Evolutionary conservation across 768 basidiomycete genomes (phyloP), one percentile per base, ranked within the genome.

Genomic region (Podaxis sp.): DNA sequence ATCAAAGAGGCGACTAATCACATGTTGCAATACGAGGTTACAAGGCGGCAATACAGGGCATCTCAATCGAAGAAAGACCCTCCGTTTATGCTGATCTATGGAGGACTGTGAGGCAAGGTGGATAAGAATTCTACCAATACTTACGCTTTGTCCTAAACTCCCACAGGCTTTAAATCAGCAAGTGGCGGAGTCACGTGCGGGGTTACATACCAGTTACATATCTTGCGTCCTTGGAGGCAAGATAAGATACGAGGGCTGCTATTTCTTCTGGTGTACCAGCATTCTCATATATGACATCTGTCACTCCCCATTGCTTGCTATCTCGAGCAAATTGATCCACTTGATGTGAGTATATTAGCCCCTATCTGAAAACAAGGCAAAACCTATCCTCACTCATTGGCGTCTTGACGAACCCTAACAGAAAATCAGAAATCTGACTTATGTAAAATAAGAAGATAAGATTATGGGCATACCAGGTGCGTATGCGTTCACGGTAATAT

Each of bases 401-500:
- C 0, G 68, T 68, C 2, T 76, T 74, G 52, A 60, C 40, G 20
- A 60, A 44, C 4, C 59, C 59, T 54, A 44, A 49, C 17, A 13
- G 30, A 8, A 15, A 38, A 41, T 20, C 22, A 53, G 41, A 28
- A 40, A 26, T 33, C 30, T 8, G 8, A 33, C 30, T 33, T 33
- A 33, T 8, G 8, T 33, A 33, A 6, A 6, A 51, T 15, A 17
- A 1, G n/a, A 13, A 28, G 26, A 38, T 0, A 13, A 37, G 28
- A 52, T 4, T 0, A 8, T 3, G 51, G 30, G 56, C 53, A 17
- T 38, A 62, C 78, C 76, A 17, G 77, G 77, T 8, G 77, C 75
- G 55, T 80, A 79, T 1, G 77, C 74, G 40, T 82, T 82, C 17
- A 79, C 78, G 1, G 76, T 80, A 38, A 81, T 82, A 5, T 68